Base-by-base conservation (phyloP, 2,329 filamentous ascomycete genomes). In the Arthrobotrys entomopaga region DNA sequence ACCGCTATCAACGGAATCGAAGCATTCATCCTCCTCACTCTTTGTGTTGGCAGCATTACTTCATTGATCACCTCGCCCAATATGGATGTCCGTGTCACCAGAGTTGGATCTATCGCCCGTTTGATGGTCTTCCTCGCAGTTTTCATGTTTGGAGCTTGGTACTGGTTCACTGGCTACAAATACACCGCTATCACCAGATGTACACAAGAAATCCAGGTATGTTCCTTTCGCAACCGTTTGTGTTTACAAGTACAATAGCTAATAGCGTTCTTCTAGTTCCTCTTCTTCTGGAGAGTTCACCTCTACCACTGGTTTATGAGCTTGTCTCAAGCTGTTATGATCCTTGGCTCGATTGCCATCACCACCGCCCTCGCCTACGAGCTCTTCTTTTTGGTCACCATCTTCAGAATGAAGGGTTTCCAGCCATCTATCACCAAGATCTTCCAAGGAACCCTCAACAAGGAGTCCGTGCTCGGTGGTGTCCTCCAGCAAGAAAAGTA, bases 231-330 rank as follows among this genome's bases (percentile, higher is more conserved):
- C 42, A 13, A 57, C 11, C 26, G 24, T 7, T 26, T 53, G 19
- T 2, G 19, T 8, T n/a, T 22, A 22, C 15, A 13, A 48, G 13
- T 19, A 5, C 16, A 19, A 46, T 16, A 38, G 54, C 57, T 46
- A 52, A 48, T 43, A 16, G 8, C 10, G 4, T 11, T 3, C n/a
- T 16, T 11, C 20, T 67, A 74, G 70, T 74, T 74, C 70, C 70
- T 74, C 42, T 74, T 74, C 57, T 74, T 74, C 63, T 74, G 70
- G 70, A 74, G 50, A 42, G 63, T 74, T 57, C 70, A 74, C 11
- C 70, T 74, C 7, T 74, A 74, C 70, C 70, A 74, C 43, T 74
- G 70, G 70, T 74, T 74, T 43, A 74, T 74, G 70, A 40, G 43
- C 15, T 74, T 74, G 63, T 67, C 56, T 20, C 70, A 74, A 38